Evolutionary conservation across 306 rosid genomes (phyloP).

Genomic region (Alnus rubra): DNA sequence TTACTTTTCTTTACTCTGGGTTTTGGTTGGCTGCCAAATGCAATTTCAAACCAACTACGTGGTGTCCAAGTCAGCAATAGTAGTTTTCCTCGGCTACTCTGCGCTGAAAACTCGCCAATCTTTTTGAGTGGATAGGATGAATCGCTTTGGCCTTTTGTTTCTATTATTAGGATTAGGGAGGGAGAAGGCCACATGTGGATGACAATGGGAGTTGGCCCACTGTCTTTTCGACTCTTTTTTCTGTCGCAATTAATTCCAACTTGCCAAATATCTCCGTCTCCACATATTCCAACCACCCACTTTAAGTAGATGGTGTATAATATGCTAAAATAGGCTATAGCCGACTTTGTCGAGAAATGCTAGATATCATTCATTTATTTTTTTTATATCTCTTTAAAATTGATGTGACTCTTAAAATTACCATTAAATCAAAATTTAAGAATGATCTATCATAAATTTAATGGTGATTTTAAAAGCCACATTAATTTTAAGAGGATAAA

Average conservation of each 20-base stretch:
- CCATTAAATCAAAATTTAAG: too few relatives aligned
- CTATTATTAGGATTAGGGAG: background rate
- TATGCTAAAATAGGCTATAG: too few relatives aligned
- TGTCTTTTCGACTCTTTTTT: background rate
- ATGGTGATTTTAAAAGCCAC: too few relatives aligned
- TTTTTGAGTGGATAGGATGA: background rate
- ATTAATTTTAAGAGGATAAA: too few relatives aligned
- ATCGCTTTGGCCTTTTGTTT: background rate
- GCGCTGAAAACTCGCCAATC: background rate
- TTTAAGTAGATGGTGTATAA: background rate
- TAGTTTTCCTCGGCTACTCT: background rate
- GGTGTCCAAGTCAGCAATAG: conserved; percentile 13
- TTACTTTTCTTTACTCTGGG: too few relatives aligned
- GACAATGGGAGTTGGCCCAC: conserved; percentile 12
- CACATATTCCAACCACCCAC: background rate
- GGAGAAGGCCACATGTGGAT: background rate
- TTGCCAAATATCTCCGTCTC: background rate
- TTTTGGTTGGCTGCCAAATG: background rate
- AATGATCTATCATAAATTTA: too few relatives aligned
- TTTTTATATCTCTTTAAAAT: too few relatives aligned
- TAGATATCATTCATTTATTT: too few relatives aligned
- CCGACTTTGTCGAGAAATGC: too few relatives aligned
- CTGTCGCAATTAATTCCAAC: background rate
- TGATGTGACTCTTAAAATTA: too few relatives aligned
- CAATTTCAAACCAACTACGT: background rate